Percentiles rank a stretch among this genome's conserved stretches.
Evolutionary conservation across 2,329 filamentous ascomycete genomes (phyloP).

Genomic region (Helminthosporium solani): DNA sequence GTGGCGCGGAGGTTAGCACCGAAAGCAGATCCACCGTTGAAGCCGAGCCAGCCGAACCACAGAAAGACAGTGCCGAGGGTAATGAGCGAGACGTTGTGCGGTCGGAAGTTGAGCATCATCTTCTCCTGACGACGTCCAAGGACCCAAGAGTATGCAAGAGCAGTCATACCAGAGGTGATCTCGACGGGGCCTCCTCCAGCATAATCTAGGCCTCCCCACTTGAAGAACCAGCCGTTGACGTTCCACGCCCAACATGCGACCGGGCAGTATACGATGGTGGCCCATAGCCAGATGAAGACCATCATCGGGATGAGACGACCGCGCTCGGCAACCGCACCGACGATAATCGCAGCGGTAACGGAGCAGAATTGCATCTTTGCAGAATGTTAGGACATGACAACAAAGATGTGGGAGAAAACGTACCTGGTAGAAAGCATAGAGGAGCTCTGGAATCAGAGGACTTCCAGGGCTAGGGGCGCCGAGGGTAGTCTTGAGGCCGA

Average conservation of each 20-base stretch:
- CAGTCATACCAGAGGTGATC: conserved; percentile 90
- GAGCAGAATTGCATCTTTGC: conserved; percentile 92
- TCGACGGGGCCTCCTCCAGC: conserved; percentile 96
- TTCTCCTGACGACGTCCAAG: conserved; percentile 95
- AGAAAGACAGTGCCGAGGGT: conserved; percentile 92
- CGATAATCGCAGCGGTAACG: conserved; percentile 86
- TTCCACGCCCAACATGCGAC: conserved; percentile 98
- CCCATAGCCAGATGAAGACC: conserved; percentile 96
- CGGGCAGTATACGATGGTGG: conserved; percentile 95
- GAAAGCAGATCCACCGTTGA: conserved; percentile 95
- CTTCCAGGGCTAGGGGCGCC: conserved; percentile 84
- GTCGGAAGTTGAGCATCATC: conserved; percentile 99
- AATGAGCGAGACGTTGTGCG: conserved; percentile 97
- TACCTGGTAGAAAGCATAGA: conserved; percentile 94
- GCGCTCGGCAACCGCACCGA: conserved; percentile 90
- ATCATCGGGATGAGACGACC: conserved; percentile 89
- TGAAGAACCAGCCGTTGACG: conserved; percentile 86
- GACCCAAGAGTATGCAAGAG: conserved; percentile 92
- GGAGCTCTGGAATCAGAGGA: conserved; percentile 80
- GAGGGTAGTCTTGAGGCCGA: conserved; percentile 82
- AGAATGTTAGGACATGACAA: conserved; percentile 12
- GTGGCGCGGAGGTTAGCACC: conserved; percentile 90
- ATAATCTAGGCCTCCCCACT: conserved; percentile 91
- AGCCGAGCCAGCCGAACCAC: conserved; percentile 98
- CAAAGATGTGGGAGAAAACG: conserved; percentile 12